Conservation (phyloP, 2,329 filamentous ascomycete genomes). For the Botrytis sinoallii region DNA sequence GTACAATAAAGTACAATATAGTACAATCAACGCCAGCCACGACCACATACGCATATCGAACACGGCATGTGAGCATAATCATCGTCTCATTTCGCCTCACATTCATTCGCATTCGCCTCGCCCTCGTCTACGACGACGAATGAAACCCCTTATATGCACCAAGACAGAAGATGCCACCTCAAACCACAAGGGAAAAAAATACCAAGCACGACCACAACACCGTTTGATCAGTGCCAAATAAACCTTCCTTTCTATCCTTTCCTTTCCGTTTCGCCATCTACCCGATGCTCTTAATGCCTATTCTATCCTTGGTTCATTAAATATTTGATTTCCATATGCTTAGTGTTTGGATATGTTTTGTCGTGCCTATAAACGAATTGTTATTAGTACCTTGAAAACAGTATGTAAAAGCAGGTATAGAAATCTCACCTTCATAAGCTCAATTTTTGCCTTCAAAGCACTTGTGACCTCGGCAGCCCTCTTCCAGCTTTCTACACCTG, state of each 20-base stretch:
- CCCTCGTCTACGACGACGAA: not conserved
- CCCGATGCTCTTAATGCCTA: conserved; percentile 4
- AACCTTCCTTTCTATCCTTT: conserved; percentile 6
- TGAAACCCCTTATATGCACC: conserved; percentile 10
- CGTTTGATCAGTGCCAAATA: conserved; percentile 18
- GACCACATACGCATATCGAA: conserved; percentile 11
- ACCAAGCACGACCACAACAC: conserved; percentile 21
- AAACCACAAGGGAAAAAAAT: conserved; percentile 14
- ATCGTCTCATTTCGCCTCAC: conserved; percentile 4
- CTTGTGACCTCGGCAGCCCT: conserved; percentile 95
- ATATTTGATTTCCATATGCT: conserved; percentile 4
- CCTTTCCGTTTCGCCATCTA: conserved; percentile 15
- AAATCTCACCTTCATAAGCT: conserved; percentile 82
- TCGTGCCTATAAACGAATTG: conserved; percentile 42
- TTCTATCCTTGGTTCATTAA: conserved; percentile 14
- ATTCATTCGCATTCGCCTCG: conserved; percentile 5
- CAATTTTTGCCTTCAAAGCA: conserved; percentile 93
- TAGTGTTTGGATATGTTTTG: conserved; percentile 49
- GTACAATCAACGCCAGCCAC: conserved; percentile 11
- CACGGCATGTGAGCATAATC: conserved; percentile 6
- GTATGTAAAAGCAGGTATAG: not conserved
- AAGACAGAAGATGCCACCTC: conserved; percentile 15
- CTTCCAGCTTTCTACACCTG: conserved; percentile 89
- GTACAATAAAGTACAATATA: conserved; percentile 1
- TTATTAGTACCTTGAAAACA: conserved; percentile 14